Conservation (phyloP, 305 asterid genomes). For the Solanum aculeatissimum region DNA sequence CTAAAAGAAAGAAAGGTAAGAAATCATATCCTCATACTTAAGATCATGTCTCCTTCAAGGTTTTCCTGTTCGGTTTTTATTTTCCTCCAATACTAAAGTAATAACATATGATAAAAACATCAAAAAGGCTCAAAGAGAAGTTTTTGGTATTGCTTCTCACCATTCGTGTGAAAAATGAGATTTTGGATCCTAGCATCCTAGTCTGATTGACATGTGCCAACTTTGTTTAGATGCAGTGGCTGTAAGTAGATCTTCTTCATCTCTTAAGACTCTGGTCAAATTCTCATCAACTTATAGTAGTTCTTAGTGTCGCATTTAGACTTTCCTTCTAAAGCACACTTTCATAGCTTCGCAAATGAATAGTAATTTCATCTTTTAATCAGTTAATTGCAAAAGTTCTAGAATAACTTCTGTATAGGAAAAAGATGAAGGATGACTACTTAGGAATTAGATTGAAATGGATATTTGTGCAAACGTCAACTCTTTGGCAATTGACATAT, state of each 20-base stretch:
- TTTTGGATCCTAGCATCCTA: neutral
- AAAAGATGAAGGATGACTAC: neutral
- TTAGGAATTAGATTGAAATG: neutral
- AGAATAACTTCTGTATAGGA: neutral
- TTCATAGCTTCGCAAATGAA: neutral
- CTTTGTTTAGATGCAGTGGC: neutral
- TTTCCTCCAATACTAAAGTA: neutral
- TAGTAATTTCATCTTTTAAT: neutral
- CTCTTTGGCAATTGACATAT: neutral
- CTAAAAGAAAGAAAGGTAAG: slow-evolving; percentile 55
- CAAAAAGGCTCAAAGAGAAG: neutral
- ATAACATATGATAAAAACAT: neutral
- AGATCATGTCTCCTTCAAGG: neutral
- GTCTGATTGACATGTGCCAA: neutral
- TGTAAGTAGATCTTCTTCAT: neutral
- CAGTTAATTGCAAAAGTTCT: neutral
- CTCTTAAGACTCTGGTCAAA: neutral
- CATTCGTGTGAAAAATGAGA: neutral
- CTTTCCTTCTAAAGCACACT: neutral
- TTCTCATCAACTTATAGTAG: neutral
- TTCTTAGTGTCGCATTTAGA: neutral
- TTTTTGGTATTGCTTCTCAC: neutral
- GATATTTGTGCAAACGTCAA: neutral
- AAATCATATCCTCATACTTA: neutral
- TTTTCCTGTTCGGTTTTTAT: neutral